Percentiles rank a stretch among this genome's conserved stretches.
Evolutionary conservation across 2,329 filamentous ascomycete species (phyloP).

Genomic region (Hypoxylon sp.): DNA sequence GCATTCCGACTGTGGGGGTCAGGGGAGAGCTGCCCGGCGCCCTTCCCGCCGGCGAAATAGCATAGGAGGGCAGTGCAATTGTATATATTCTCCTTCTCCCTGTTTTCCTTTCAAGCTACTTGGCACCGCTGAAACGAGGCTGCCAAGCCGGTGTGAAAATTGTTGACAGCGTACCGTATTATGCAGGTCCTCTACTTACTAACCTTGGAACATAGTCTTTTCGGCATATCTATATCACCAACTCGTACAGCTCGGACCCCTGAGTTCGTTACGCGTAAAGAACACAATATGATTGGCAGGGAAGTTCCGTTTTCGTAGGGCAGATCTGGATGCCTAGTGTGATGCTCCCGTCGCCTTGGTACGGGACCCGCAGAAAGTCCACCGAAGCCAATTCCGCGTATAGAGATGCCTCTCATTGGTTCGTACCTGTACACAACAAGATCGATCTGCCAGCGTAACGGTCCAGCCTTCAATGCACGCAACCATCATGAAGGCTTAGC

Average conservation of each 20-base stretch:
- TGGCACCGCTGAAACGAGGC: background rate
- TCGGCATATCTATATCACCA: background rate
- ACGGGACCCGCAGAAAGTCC: background rate
- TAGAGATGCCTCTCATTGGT: slow-evolving; percentile 24
- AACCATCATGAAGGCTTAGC: slow-evolving; percentile 12
- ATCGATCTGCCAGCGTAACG: background rate
- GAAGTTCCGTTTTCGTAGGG: slow-evolving; percentile 18
- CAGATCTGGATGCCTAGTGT: slow-evolving; percentile 1
- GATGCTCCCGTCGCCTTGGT: background rate
- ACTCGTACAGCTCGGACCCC: background rate
- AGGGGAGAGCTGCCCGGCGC: background rate
- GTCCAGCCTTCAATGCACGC: slow-evolving; percentile 9
- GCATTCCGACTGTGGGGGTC: too few species aligned
- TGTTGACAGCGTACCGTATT: background rate
- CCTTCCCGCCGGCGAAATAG: background rate
- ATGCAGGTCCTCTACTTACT: background rate
- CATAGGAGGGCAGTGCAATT: background rate
- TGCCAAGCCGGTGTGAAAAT: background rate
- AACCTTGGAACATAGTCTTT: background rate
- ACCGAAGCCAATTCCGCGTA: slow-evolving; percentile 20
- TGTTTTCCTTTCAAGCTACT: background rate
- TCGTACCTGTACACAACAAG: slow-evolving; percentile 4
- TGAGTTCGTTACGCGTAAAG: slow-evolving; percentile 11
- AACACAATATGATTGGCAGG: slow-evolving; percentile 21
- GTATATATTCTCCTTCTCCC: background rate